These are phyloP conservation scores for Monilinia vaccinii-corymbosi DNA, from an alignment of 2,329 filamentous ascomycete species.

Conservation along the genomic window DNA sequence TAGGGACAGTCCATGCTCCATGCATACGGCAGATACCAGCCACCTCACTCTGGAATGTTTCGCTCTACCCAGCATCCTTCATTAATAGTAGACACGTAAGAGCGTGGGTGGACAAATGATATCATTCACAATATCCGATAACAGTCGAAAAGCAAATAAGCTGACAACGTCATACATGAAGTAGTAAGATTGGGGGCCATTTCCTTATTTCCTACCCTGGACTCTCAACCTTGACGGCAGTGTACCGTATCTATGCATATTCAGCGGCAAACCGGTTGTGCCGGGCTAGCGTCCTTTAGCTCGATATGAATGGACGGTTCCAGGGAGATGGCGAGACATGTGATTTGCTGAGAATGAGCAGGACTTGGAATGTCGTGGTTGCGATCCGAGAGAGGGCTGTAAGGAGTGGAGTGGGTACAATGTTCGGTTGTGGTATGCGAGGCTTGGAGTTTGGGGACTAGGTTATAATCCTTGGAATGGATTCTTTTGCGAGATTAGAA, in stretches of 20 bases:
- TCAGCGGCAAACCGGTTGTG: background rate
- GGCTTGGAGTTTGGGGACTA: background rate
- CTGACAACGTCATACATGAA: background rate
- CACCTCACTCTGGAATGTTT: background rate
- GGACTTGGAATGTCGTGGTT: background rate
- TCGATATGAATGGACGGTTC: background rate
- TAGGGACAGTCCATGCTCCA: background rate
- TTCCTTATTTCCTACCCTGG: background rate
- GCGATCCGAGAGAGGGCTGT: background rate
- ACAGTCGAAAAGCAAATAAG: background rate
- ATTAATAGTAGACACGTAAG: too few species aligned
- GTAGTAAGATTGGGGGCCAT: background rate
- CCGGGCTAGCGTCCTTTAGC: background rate
- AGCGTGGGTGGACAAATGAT: background rate
- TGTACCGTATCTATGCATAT: background rate
- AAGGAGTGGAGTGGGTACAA: background rate
- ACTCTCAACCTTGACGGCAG: background rate
- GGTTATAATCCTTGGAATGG: background rate
- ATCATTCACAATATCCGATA: background rate
- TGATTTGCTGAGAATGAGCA: background rate
- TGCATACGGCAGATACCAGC: background rate
- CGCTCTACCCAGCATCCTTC: background rate
- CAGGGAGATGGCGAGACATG: background rate
- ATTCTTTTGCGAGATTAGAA: background rate
- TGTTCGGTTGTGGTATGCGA: background rate